phyloP scores from a whole-genome alignment of 108 stramenopile genomes.

The Cyclotella sp. region DNA sequence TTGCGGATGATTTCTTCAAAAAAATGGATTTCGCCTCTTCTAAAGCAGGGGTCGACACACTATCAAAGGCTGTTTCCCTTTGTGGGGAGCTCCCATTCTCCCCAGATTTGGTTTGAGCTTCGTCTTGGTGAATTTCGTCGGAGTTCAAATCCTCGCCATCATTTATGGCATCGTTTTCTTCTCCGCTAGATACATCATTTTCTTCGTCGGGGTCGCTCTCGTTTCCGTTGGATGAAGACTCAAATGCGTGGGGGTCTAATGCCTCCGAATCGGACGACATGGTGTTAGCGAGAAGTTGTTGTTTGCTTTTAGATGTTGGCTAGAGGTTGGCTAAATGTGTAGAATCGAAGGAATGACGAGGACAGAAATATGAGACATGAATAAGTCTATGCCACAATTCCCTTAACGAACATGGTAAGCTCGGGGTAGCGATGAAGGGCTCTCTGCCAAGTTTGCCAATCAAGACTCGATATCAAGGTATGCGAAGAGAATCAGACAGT shows the following conservation, averaged over 20 bases:
- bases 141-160: neutral
- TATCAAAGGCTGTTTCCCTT: neutral
- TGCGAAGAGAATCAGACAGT: too few species aligned
- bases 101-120: slow-evolving; percentile 5
- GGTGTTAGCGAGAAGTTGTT: neutral
- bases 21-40: neutral
- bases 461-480: too few species aligned
- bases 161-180: neutral
- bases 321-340: too few species aligned
- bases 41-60: slow-evolving; percentile 10
- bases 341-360: too few species aligned
- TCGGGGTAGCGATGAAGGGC: too few species aligned
- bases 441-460: too few species aligned
- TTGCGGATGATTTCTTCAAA: slow-evolving; percentile 22
- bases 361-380: too few species aligned
- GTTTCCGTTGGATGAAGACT: slow-evolving; percentile 9
- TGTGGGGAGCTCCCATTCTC: slow-evolving; percentile 1
- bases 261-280: slow-evolving; percentile 4
- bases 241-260: neutral
- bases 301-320: neutral
- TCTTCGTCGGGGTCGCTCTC: neutral
- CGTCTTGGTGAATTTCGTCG: neutral
- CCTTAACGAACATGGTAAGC: too few species aligned
- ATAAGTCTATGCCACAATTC: too few species aligned
- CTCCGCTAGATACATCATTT: neutral